phyloP scores from a whole-genome alignment of 495 filamentous ascomycete genomes.

The Xylaria telfairii region DNA sequence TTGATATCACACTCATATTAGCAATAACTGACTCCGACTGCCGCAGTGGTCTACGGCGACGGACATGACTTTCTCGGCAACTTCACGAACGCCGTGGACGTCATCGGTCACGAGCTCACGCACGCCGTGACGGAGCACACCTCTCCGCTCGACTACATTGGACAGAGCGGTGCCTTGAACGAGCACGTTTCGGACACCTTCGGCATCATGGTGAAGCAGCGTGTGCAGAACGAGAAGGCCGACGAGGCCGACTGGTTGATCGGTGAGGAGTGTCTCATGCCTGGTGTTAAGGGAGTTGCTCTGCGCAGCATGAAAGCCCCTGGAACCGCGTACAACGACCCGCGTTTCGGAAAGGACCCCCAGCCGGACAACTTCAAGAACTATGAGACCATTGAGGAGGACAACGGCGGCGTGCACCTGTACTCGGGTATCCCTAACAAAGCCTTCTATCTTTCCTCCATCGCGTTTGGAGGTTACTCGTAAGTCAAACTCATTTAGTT shows the following conservation, averaged over 20 bases:
- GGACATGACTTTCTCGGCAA: constrained; percentile 49
- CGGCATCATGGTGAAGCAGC: constrained; percentile 61
- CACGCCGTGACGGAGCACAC: constrained; percentile 57
- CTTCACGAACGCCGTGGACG: constrained; percentile 53
- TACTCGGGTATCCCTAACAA: constrained; percentile 62
- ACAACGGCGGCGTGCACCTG: constrained; percentile 58
- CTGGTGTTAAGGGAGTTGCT: constrained; percentile 51
- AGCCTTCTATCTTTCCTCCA: constrained; percentile 55
- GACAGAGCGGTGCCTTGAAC: constrained; percentile 57
- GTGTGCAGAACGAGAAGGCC: constrained; percentile 47
- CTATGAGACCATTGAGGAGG: constrained; percentile 41
- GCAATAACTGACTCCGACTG: constrained; percentile 21
- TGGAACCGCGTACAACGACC: constrained; percentile 55
- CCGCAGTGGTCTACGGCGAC: constrained; percentile 53
- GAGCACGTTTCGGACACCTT: constrained; percentile 61
- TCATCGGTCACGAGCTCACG: constrained; percentile 60
- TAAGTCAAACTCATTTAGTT: constrained; percentile 23
- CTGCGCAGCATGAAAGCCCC: constrained; percentile 58
- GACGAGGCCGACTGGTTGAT: constrained; percentile 58
- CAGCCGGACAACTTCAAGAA: constrained; percentile 50
- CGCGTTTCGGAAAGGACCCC: constrained; percentile 54
- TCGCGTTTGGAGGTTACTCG: constrained; percentile 54
- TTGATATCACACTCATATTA: background rate
- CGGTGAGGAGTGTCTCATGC: constrained; percentile 54
- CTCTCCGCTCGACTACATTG: constrained; percentile 48